These are phyloP conservation scores for Calophaca sinica DNA, from an alignment of 306 rosid genomes.

Conservation along the genomic window DNA sequence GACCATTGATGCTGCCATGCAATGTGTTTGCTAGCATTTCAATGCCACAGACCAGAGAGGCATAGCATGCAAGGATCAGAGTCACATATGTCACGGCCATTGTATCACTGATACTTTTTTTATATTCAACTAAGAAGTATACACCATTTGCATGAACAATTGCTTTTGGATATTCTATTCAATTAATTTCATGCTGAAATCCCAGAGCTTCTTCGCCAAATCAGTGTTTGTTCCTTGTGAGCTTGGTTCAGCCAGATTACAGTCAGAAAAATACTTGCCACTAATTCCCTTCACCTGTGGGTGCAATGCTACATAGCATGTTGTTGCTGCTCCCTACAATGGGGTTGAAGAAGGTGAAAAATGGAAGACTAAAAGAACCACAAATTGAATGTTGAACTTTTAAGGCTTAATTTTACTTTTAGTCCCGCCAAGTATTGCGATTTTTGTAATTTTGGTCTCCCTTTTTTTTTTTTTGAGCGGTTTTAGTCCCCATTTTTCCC, in stretches of 20 bases:
- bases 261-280: constrained; percentile 67
- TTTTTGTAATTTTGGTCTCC: no score
- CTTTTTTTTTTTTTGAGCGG: no score
- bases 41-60: no score
- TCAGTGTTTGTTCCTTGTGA: constrained; percentile 50
- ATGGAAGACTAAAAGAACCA: background rate
- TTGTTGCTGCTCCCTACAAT: constrained; percentile 85
- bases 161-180: constrained; percentile 10
- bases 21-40: no score
- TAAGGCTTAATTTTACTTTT: background rate
- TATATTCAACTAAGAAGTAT: background rate
- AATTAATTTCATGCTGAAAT: constrained; percentile 60
- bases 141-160: background rate
- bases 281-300: constrained; percentile 70
- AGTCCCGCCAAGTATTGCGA: no score
- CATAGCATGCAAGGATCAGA: no score
- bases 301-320: constrained; percentile 80
- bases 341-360: background rate
- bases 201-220: constrained; percentile 82
- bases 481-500: no score
- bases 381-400: background rate
- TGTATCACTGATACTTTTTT: background rate
- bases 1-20: no score
- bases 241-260: constrained; percentile 57
- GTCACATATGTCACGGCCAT: background rate